Percentiles rank a stretch among this genome's conserved stretches.
These are phyloP conservation scores for Mesotaenium endlicherianum DNA, from an alignment of 139 green algal genomes.

Conservation along the genomic window DNA sequence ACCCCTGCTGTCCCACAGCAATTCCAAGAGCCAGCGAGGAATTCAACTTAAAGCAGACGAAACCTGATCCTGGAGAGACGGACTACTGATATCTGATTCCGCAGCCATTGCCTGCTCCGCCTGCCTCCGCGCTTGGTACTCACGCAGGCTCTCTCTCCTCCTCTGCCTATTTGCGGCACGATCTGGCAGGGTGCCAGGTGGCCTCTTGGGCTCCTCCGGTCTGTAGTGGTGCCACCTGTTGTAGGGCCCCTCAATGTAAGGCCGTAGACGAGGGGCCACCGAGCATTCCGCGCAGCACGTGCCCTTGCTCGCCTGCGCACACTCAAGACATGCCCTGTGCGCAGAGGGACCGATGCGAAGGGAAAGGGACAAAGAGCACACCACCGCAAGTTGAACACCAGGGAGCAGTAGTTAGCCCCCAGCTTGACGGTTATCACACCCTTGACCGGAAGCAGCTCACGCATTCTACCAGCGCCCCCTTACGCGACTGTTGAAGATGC, in stretches of 20 bases:
- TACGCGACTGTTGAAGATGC: neutral
- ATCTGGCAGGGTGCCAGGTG: neutral
- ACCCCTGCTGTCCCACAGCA: too few relatives aligned
- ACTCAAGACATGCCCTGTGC: neutral
- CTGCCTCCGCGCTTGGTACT: too few relatives aligned
- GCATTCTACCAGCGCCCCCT: too few relatives aligned
- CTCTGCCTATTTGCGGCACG: neutral
- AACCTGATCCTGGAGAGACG: too few relatives aligned
- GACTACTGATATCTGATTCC: too few relatives aligned
- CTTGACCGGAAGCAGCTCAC: neutral
- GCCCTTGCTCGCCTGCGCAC: neutral
- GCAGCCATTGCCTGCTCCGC: too few relatives aligned
- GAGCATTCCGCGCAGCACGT: neutral
- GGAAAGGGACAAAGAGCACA: neutral
- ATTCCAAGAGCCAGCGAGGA: too few relatives aligned
- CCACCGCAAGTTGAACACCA: neutral
- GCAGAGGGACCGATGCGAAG: neutral
- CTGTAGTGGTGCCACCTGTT: slow-evolving; percentile 26
- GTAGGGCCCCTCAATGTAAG: slow-evolving; percentile 23
- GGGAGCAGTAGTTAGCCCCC: neutral
- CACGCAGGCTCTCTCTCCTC: neutral
- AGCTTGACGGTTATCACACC: neutral
- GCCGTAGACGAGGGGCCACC: slow-evolving; percentile 2
- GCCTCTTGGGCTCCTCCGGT: neutral
- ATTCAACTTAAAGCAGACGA: too few relatives aligned